Conservation (phyloP, 257 asterid genomes). For the Fraxinus cuspidata region DNA sequence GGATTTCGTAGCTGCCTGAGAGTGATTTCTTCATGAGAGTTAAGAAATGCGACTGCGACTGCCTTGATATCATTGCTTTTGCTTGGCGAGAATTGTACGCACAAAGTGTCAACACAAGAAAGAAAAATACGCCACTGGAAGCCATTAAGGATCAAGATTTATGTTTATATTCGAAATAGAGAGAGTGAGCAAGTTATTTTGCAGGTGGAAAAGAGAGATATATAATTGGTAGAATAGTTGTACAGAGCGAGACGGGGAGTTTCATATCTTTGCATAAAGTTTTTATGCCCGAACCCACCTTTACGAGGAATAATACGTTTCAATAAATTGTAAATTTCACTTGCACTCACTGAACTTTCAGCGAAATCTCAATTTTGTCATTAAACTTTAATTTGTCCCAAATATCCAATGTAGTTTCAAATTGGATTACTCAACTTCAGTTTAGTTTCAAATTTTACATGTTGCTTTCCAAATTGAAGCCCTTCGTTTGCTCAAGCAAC, state of each 20-base stretch:
- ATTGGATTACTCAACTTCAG: too few species aligned
- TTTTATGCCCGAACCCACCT: too few species aligned
- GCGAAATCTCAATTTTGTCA: too few species aligned
- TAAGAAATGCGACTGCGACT: conserved; percentile 55
- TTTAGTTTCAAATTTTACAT: too few species aligned
- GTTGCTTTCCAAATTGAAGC: too few species aligned
- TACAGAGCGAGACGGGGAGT: not conserved
- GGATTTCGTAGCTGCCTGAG: conserved; percentile 26
- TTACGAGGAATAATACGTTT: too few species aligned
- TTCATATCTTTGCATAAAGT: not conserved
- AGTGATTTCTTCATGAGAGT: conserved; percentile 38
- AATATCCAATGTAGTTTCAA: too few species aligned
- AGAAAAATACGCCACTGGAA: conserved; percentile 28
- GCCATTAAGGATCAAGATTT: conserved; percentile 36
- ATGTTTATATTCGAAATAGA: not conserved
- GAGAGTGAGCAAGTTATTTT: not conserved
- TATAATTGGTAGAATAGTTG: not conserved
- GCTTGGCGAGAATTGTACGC: conserved; percentile 32
- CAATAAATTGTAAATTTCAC: too few species aligned
- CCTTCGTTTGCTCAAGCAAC: too few species aligned
- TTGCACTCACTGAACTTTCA: too few species aligned
- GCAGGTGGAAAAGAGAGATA: not conserved
- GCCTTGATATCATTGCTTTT: conserved; percentile 27
- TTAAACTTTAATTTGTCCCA: too few species aligned
- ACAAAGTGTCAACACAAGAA: conserved; percentile 31